Evolutionary conservation across 306 rosid genomes (phyloP).

Genomic region (Cucumis melo): DNA sequence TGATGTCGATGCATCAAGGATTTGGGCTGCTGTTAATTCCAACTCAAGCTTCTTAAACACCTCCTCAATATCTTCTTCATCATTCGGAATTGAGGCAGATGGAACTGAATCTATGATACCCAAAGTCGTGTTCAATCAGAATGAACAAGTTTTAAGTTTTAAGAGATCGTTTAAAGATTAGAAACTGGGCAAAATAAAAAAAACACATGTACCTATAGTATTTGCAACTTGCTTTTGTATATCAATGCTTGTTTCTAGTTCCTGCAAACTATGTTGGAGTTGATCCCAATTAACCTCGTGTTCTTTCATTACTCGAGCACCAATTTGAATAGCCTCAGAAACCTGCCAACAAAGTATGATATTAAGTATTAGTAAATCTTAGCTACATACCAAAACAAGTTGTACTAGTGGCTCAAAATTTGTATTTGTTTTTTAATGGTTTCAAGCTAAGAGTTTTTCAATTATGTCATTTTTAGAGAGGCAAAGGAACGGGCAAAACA

Average conservation of each 20-base stretch:
- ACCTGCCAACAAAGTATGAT: conserved; percentile 34
- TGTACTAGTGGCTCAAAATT: neutral
- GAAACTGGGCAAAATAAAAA: neutral
- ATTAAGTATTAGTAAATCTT: neutral
- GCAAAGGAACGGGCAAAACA: neutral
- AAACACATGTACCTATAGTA: conserved; percentile 37
- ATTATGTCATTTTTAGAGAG: too few relatives aligned
- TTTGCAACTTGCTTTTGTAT: conserved; percentile 61
- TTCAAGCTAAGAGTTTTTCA: neutral
- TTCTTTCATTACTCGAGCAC: conserved; percentile 72
- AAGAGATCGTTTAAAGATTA: neutral
- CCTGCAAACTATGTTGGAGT: conserved; percentile 55
- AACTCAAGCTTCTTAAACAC: conserved; percentile 65
- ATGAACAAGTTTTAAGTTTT: neutral
- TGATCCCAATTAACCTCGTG: conserved; percentile 53
- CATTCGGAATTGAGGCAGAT: conserved; percentile 28
- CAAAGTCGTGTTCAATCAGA: conserved; percentile 5
- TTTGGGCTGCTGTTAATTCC: conserved; percentile 22
- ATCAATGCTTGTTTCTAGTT: conserved; percentile 71
- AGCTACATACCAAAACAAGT: conserved; percentile 6
- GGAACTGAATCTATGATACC: conserved; percentile 36
- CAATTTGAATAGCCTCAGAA: conserved; percentile 78
- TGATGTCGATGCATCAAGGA: conserved; percentile 9
- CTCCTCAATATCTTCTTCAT: conserved; percentile 69
- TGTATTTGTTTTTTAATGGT: neutral